Percentiles rank a stretch among this genome's conserved stretches.
Evolutionary conservation across 208 protist species (phyloP).

Genomic region (Leishmania mexicana): DNA sequence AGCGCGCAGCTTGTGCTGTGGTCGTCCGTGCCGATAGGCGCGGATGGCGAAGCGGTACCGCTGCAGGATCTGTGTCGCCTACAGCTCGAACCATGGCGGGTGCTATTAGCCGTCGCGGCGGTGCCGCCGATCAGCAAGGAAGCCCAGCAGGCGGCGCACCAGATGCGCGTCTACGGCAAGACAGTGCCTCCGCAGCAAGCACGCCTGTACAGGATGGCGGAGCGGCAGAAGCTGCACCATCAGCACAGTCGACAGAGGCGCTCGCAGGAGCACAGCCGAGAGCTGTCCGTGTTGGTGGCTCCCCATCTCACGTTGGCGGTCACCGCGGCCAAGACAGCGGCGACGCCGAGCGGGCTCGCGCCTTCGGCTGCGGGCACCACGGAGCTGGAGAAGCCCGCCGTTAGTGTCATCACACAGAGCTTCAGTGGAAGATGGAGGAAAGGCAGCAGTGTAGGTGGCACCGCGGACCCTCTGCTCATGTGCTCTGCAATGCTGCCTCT

Average conservation of each 20-base stretch:
- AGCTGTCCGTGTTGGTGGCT: background rate
- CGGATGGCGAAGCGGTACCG: slow-evolving; percentile 1
- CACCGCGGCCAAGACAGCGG: background rate
- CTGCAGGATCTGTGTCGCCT: slow-evolving; percentile 12
- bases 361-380: background rate
- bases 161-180: background rate
- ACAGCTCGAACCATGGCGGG: slow-evolving; percentile 28
- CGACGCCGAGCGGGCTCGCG: background rate
- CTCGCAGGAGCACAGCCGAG: background rate
- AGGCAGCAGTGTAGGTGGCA: background rate
- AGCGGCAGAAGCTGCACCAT: slow-evolving; percentile 6
- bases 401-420: background rate
- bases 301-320: background rate
- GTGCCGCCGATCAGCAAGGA: slow-evolving; percentile 27
- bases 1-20: slow-evolving; percentile 16
- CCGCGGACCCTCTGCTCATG: background rate
- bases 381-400: background rate
- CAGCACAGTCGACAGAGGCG: background rate
- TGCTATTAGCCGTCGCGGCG: slow-evolving; percentile 5
- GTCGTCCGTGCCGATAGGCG: background rate
- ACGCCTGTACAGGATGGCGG: background rate
- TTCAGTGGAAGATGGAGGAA: background rate
- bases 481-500: slow-evolving; percentile 14
- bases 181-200: slow-evolving; percentile 20
- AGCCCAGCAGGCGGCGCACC: slow-evolving; percentile 15